These are phyloP conservation scores for Aspergillus panamensis DNA, from an alignment of 495 filamentous ascomycete genomes.

Conservation along the genomic window DNA sequence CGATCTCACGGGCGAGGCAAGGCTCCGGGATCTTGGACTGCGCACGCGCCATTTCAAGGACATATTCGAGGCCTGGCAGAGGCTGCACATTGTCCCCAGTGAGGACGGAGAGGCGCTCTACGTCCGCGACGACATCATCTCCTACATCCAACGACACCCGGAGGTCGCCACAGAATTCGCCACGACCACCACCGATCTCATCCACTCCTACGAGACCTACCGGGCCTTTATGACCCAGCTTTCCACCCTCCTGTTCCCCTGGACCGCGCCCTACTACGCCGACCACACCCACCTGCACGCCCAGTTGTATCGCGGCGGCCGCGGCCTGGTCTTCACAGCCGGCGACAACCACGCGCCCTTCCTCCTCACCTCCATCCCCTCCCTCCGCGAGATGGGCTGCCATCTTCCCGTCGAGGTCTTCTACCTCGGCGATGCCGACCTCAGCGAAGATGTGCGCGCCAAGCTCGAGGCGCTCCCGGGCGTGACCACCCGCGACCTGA, in stretches of 20 bases:
- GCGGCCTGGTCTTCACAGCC: constrained; percentile 34
- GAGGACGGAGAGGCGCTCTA: constrained; percentile 2
- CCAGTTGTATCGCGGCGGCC: constrained; percentile 19
- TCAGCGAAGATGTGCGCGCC: constrained; percentile 22
- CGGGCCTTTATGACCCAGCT: constrained; percentile 25
- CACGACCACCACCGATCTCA: constrained; percentile 12
- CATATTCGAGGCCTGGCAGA: constrained; percentile 21
- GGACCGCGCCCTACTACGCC: constrained; percentile 31
- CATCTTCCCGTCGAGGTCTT: constrained; percentile 37
- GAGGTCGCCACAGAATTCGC: constrained; percentile 8
- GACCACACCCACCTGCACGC: constrained; percentile 30
- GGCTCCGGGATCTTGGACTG: constrained; percentile 19
- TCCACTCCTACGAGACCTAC: constrained; percentile 30
- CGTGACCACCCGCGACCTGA: constrained; percentile 23
- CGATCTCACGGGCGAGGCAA: constrained; percentile 16
- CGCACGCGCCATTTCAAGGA: constrained; percentile 20
- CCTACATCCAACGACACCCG: constrained; percentile 17
- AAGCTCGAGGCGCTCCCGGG: constrained; percentile 17
- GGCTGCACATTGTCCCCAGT: constrained; percentile 14
- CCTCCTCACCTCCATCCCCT: constrained; percentile 31
- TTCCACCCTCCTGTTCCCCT: constrained; percentile 28
- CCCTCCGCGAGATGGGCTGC: constrained; percentile 32
- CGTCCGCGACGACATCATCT: constrained; percentile 25
- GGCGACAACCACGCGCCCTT: constrained; percentile 30
- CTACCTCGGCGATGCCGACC: constrained; percentile 36